Conservation (phyloP, 441 rosid species). For the Macaranga tanarius region DNA sequence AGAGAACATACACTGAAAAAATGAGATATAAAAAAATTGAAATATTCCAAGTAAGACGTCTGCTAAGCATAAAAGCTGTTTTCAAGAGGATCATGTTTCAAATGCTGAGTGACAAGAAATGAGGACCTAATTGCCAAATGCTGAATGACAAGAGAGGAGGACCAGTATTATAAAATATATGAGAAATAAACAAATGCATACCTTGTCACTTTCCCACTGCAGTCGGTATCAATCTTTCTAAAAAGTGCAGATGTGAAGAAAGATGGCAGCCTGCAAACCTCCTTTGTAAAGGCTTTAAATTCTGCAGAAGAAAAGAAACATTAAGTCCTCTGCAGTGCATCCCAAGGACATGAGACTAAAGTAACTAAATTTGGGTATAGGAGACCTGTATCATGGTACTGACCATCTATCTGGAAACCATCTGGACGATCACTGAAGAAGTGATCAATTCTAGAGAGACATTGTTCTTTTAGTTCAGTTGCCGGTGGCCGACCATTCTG, state of each 20-base stretch:
- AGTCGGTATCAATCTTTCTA: conserved; percentile 66
- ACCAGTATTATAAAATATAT: neutral
- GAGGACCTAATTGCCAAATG: neutral
- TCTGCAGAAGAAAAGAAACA: conserved; percentile 41
- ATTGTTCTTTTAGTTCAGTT: conserved; percentile 75
- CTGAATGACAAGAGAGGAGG: neutral
- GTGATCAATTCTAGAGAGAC: conserved; percentile 62
- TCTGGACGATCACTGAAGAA: conserved; percentile 61
- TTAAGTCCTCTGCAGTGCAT: conserved; percentile 17
- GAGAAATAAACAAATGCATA: conserved; percentile 29
- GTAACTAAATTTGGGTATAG: neutral
- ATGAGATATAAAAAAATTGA: neutral
- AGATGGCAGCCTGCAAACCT: conserved; percentile 91
- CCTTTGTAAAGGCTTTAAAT: conserved; percentile 70
- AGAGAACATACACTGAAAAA: neutral
- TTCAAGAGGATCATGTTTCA: neutral
- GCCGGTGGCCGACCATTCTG: conserved; percentile 89
- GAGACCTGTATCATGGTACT: conserved; percentile 21
- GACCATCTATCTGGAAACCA: conserved; percentile 82
- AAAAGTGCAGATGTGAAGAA: conserved; percentile 76
- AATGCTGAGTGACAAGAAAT: neutral
- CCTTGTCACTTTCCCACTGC: conserved; percentile 69
- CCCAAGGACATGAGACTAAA: neutral
- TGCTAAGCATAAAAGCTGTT: neutral
- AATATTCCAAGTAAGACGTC: neutral